Base-by-base conservation (phyloP, 2,329 filamentous ascomycete species). In the Penicillium sp. region DNA sequence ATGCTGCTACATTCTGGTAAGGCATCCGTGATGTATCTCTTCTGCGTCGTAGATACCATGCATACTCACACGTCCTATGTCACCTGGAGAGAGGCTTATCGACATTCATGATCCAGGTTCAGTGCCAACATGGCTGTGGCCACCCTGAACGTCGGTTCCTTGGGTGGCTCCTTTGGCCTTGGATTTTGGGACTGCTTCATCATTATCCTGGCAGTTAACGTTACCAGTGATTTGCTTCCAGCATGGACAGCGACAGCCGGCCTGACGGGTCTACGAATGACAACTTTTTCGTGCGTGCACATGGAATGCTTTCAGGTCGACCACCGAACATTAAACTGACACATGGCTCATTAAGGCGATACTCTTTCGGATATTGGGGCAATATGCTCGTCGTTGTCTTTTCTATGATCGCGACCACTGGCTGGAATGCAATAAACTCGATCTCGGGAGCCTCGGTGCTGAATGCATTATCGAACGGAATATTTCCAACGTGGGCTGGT, bases 321-420 rank as follows among this genome's bases (percentile, higher is more conserved):
- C 21, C 7, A 7, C 11, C 21, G 21, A 11, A 23, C n/a, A 23
- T 11, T 23, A 11, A 23, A 23, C 21, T 23, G 11, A 23, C n/a
- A 7, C 26, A 23, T 26, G 2, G 7, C 2, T 7, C 8, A 2
- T 14, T 3, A 14, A 62, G 59, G 10, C 53, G 64, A 21, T 67
- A 65, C 41, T 66, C 63, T 3, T 67, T 67, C 41, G 63, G 63
- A 26, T 65, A 65, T 23, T 67, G 62, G 62, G 62, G 63, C 3
- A 66, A 64, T 20, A 48, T 65, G 13, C 53, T 65, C 3, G 60
- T 65, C 2, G 60, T 67, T 1, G 29, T 65, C 16, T 67, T 67
- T 41, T 65, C 60, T 3, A 66, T 65, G 56, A 45, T 65, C 13
- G 57, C 59, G 26, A 66, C 63, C 14, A 66, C 62, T 14, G 63